These are phyloP conservation scores for Amanita molliuscula DNA, from an alignment of 768 basidiomycete species.

Conservation along the genomic window DNA sequence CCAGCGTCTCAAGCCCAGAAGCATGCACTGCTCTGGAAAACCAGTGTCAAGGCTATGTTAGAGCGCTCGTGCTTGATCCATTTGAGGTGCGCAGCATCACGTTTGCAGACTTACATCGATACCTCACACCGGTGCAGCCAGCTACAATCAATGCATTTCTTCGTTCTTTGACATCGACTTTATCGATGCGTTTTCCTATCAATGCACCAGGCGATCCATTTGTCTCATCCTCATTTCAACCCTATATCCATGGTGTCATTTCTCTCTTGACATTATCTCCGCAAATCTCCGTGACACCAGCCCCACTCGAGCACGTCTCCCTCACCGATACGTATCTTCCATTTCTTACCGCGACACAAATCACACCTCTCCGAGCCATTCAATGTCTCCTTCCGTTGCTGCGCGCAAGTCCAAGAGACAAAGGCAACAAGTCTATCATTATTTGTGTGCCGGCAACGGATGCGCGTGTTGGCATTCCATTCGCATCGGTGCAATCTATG, in stretches of 20 bases:
- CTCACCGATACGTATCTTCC: slow-evolving; percentile 55
- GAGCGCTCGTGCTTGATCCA: slow-evolving; percentile 75
- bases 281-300: slow-evolving; percentile 29
- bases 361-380: slow-evolving; percentile 67
- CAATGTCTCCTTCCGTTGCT: slow-evolving; percentile 71
- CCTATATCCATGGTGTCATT: slow-evolving; percentile 70
- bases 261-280: slow-evolving; percentile 56
- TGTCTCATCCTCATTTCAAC: slow-evolving; percentile 49
- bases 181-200: slow-evolving; percentile 77
- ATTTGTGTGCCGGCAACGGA: slow-evolving; percentile 69
- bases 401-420: slow-evolving; percentile 53
- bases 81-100: slow-evolving; percentile 41
- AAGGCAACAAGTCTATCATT: slow-evolving; percentile 50
- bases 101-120: neutral
- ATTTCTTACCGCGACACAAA: slow-evolving; percentile 64
- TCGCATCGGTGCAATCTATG: slow-evolving; percentile 59
- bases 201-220: slow-evolving; percentile 75
- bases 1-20: slow-evolving; percentile 63
- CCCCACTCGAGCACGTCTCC: slow-evolving; percentile 64
- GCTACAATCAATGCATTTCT: slow-evolving; percentile 66
- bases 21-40: slow-evolving; percentile 57
- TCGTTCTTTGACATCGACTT: slow-evolving; percentile 68
- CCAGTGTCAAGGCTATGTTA: slow-evolving; percentile 63
- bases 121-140: slow-evolving; percentile 31
- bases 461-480: slow-evolving; percentile 68